Evolutionary conservation across 164 flowering plant species (phyloP).

Genomic region (Saururus chinensis): DNA sequence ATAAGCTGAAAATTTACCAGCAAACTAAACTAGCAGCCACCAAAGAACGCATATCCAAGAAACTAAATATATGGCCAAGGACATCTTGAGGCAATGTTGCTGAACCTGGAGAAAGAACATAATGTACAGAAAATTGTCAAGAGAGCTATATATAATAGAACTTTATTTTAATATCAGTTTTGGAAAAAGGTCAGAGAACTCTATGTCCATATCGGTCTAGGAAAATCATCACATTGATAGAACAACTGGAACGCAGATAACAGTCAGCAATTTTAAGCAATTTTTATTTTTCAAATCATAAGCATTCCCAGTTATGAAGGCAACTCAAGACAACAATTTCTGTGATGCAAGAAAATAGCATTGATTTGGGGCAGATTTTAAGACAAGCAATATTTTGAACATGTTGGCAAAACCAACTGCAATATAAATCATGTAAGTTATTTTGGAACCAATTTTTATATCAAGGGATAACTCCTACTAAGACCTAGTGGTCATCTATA

Average conservation of each 20-base stretch:
- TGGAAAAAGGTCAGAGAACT: not conserved
- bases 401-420: too few species aligned
- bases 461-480: too few species aligned
- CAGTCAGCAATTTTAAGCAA: too few species aligned
- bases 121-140: not conserved
- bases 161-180: not conserved
- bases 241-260: not conserved
- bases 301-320: not conserved
- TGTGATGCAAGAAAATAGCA: too few species aligned
- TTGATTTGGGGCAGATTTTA: too few species aligned
- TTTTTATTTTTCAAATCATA: not conserved
- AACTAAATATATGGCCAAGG: conserved; percentile 63
- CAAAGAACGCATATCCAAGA: conserved; percentile 63
- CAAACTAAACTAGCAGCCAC: conserved; percentile 47
- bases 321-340: too few species aligned
- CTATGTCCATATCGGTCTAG: not conserved
- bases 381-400: too few species aligned
- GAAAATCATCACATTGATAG: not conserved
- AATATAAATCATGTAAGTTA: too few species aligned
- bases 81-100: conserved; percentile 60
- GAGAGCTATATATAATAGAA: not conserved
- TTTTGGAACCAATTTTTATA: too few species aligned
- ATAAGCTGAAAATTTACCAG: conserved; percentile 35
- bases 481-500: too few species aligned
- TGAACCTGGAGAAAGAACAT: conserved; percentile 28